Conservation (phyloP, 352 stramenopile genomes). For the Labyrinthula sp. region DNA sequence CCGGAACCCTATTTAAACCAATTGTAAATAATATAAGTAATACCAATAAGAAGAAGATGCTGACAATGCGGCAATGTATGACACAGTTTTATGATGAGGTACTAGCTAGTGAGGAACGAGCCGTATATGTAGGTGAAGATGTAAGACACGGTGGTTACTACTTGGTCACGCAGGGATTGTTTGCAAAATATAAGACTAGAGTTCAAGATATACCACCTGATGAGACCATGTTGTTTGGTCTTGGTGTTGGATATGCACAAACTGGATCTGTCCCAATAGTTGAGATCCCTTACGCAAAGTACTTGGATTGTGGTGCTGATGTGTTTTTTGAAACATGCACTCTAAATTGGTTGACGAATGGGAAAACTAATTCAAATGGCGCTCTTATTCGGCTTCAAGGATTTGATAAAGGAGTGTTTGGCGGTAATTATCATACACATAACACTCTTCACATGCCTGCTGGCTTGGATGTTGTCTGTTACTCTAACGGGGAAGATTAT, state of each 20-base stretch:
- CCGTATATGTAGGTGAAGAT: constrained; percentile 51
- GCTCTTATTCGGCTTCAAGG: constrained; percentile 49
- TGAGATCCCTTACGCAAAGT: constrained; percentile 55
- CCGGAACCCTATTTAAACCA: not conserved
- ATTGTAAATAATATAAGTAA: constrained; percentile 6
- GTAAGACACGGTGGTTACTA: constrained; percentile 42
- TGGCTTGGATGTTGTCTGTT: constrained; percentile 50
- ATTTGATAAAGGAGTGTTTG: constrained; percentile 49
- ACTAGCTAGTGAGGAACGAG: constrained; percentile 33
- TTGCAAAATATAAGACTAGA: constrained; percentile 35
- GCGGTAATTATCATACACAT: constrained; percentile 55
- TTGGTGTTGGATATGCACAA: constrained; percentile 45
- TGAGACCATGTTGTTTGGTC: constrained; percentile 47
- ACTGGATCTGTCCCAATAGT: constrained; percentile 45
- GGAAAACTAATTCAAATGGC: constrained; percentile 39
- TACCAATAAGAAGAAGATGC: constrained; percentile 34
- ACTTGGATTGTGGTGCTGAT: constrained; percentile 50
- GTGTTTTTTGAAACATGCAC: constrained; percentile 49
- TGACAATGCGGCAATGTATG: constrained; percentile 51
- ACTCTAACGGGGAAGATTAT: constrained; percentile 48
- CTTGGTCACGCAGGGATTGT: constrained; percentile 40
- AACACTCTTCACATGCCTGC: constrained; percentile 48
- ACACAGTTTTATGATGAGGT: constrained; percentile 40
- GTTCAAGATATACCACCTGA: constrained; percentile 44
- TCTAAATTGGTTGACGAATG: constrained; percentile 42